phyloP scores from a whole-genome alignment of 2,329 filamentous ascomycete genomes.

The Lachnum nothofagi region DNA sequence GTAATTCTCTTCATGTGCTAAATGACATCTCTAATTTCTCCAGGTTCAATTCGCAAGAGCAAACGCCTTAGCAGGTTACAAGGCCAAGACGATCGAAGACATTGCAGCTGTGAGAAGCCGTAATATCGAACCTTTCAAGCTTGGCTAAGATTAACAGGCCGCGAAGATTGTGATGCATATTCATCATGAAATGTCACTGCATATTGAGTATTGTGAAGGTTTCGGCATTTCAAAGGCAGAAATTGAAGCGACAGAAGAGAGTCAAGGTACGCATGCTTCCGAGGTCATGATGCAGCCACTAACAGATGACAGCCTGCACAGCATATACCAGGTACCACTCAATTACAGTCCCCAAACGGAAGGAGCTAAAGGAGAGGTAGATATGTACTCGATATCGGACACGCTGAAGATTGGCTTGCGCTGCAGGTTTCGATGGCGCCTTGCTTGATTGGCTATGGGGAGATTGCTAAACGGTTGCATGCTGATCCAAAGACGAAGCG shows the following conservation, averaged over 20 bases:
- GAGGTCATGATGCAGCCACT: slow-evolving; percentile 2
- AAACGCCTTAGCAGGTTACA: slow-evolving; percentile 80
- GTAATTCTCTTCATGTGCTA: slow-evolving; percentile 41
- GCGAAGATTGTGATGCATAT: slow-evolving; percentile 72
- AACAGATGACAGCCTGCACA: slow-evolving; percentile 53
- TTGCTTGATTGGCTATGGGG: slow-evolving; percentile 83
- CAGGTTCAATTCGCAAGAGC: slow-evolving; percentile 83
- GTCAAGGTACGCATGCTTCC: slow-evolving; percentile 50
- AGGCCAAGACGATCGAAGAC: slow-evolving; percentile 67
- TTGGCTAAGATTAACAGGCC: slow-evolving; percentile 39
- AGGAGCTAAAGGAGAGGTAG: slow-evolving; percentile 33
- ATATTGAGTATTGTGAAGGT: slow-evolving; percentile 73
- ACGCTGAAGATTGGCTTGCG: slow-evolving; percentile 81
- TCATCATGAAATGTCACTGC: slow-evolving; percentile 72
- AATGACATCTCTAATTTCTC: slow-evolving; percentile 1
- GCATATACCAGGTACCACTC: slow-evolving; percentile 58
- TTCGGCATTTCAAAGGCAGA: slow-evolving; percentile 73
- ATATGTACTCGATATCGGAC: slow-evolving; percentile 83
- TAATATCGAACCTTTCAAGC: neutral
- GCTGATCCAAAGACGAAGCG: slow-evolving; percentile 55
- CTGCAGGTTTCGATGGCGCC: slow-evolving; percentile 80
- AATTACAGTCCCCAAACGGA: neutral
- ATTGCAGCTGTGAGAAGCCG: slow-evolving; percentile 57
- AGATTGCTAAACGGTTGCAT: slow-evolving; percentile 67
- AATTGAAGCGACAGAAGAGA: slow-evolving; percentile 69